phyloP scores from a whole-genome alignment of 768 basidiomycete species.

The Suillus sp. region DNA sequence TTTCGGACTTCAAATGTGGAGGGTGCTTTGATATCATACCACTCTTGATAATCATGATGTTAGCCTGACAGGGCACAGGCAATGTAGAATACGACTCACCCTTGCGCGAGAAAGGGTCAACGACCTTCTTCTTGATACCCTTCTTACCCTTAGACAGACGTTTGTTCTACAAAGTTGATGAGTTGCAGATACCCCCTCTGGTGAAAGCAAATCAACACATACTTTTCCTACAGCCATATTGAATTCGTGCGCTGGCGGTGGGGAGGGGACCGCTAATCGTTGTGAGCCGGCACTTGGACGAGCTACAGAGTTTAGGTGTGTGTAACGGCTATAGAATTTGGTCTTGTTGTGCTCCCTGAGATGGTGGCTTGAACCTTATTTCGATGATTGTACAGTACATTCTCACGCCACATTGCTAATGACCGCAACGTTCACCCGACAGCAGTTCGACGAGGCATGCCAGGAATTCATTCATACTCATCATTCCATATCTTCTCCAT shows the following conservation, averaged over 20 bases:
- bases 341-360: slow-evolving; percentile 21
- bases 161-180: slow-evolving; percentile 72
- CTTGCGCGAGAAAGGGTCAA: slow-evolving; percentile 99
- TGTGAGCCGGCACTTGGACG: slow-evolving; percentile 49
- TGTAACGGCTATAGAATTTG: slow-evolving; percentile 21
- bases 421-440: slow-evolving; percentile 46
- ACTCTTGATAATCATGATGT: slow-evolving; percentile 57
- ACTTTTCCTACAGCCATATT: slow-evolving; percentile 92
- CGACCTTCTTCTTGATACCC: slow-evolving; percentile 99
- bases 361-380: slow-evolving; percentile 67
- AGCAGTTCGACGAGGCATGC: slow-evolving; percentile 62
- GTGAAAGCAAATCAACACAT: slow-evolving; percentile 23
- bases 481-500: slow-evolving; percentile 9
- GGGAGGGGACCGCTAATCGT: slow-evolving; percentile 41
- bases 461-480: slow-evolving; percentile 47
- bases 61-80: slow-evolving; percentile 5
- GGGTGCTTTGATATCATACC: slow-evolving; percentile 99
- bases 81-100: slow-evolving; percentile 49
- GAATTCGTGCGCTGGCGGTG: slow-evolving; percentile 42
- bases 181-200: neutral
- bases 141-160: slow-evolving; percentile 97
- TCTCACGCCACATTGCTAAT: slow-evolving; percentile 43
- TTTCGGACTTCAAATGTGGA: slow-evolving; percentile 96
- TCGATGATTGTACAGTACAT: slow-evolving; percentile 37
- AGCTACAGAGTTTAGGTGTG: slow-evolving; percentile 45